Evolutionary conservation across 1,284 basidiomycete genomes (phyloP), one percentile per base, ranked within the genome.

Genomic region (Sparassis latifolia): DNA sequence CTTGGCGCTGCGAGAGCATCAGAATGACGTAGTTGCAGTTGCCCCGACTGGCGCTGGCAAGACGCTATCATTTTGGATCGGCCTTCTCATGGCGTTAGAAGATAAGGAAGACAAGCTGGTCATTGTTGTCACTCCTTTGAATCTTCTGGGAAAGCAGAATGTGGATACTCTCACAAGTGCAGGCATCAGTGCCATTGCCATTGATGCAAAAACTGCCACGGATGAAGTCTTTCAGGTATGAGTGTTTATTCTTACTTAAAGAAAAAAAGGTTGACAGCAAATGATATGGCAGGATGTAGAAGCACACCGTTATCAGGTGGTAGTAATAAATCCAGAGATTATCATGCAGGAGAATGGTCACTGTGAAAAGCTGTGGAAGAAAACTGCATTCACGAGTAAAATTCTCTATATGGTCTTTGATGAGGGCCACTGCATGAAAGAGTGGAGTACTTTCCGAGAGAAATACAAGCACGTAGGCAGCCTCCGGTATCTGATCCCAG

Each of bases 381-480:
- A 63, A 3, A 28, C 54, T 0, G 40, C 45, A 0, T 62, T 72
- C 47, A 61, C 58, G n/a, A 52, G 38, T 2, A 38, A 45, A 2
- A 40, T 71, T 3, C 29, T 68, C 6, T 60, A 56, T 48, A 37
- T 71, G 10, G 55, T 64, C 1, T 65, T 65, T 44, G 69, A 73
- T 50, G 66, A 73, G 54, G 70, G 49, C 0, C 69, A 73, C 41
- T 70, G 68, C 48, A 59, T 69, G 38, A 65, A 61, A 31, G 51
- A 60, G 37, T 72, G 69, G 70, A 65, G 66, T 10, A 31, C 42
- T 0, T 71, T 71, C 51, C 56, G 63, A 2, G 56, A 53, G 6
- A 61, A 69, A 46, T 70, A 64, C 55, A 52, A 52, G 12, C 33
- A 66, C 29, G 45, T 66, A 31, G 58, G 61, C 1, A 42, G 48